These are phyloP conservation scores for Mucor indicus DNA, from an alignment of 371 early-diverging fungal species.

Conservation along the genomic window DNA sequence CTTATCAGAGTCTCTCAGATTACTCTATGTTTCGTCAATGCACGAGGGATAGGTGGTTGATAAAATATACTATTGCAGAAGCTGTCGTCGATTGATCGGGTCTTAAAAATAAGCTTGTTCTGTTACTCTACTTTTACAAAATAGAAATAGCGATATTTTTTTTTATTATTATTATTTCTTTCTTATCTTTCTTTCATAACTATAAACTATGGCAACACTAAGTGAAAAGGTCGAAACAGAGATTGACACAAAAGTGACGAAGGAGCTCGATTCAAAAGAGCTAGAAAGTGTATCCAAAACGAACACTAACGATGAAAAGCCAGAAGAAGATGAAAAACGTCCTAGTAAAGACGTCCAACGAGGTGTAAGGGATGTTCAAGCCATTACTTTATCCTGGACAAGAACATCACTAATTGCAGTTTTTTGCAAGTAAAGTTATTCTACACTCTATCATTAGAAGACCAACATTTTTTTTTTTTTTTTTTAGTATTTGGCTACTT, in stretches of 20 bases:
- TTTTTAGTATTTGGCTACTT: conserved; percentile 20
- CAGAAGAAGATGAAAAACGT: too few species aligned
- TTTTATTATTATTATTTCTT: too few species aligned
- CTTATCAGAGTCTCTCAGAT: too few species aligned
- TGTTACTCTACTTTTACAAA: too few species aligned
- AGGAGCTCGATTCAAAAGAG: too few species aligned
- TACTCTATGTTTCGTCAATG: too few species aligned
- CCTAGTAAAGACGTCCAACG: conserved; percentile 3
- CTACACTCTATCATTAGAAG: neutral
- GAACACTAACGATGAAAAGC: neutral
- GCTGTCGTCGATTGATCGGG: too few species aligned
- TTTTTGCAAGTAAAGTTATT: conserved; percentile 4
- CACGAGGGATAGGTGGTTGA: too few species aligned
- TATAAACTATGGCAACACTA: neutral
- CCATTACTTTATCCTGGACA: conserved; percentile 16
- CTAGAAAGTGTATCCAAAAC: too few species aligned
- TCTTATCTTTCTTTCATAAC: neutral
- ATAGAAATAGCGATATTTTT: neutral
- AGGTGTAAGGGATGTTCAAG: conserved; percentile 13
- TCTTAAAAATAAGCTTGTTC: too few species aligned
- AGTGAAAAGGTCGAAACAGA: conserved; percentile 7
- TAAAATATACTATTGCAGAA: too few species aligned
- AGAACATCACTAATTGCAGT: conserved; percentile 8
- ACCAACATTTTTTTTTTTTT: neutral
- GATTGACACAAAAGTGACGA: conserved; percentile 9